phyloP scores from a whole-genome alignment of 2,329 filamentous ascomycete species.

The Claviceps monticola region DNA sequence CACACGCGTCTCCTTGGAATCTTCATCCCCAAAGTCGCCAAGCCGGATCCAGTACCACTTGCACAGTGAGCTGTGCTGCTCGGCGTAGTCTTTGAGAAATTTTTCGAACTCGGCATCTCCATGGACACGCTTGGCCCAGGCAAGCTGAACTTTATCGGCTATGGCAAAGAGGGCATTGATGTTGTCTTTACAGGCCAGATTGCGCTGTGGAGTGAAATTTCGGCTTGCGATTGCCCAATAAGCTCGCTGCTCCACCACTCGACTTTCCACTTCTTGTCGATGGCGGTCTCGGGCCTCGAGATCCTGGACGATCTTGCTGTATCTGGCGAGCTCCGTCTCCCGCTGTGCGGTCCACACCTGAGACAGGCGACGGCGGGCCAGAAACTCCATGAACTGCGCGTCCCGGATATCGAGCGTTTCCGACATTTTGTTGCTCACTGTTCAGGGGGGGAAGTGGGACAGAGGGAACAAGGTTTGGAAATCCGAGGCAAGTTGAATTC shows the following conservation, averaged over 20 bases:
- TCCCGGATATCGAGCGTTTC: not conserved
- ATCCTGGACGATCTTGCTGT: not conserved
- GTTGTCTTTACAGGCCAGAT: not conserved
- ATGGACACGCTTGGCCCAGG: not conserved
- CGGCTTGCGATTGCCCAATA: not conserved
- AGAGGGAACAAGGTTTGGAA: not conserved
- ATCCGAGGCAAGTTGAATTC: no score
- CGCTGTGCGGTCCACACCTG: not conserved
- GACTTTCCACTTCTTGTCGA: not conserved
- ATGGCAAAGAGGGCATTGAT: not conserved
- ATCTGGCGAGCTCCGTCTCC: constrained; percentile 5
- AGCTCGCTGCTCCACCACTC: not conserved
- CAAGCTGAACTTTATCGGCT: not conserved
- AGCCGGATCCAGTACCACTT: not conserved
- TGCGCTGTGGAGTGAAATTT: not conserved
- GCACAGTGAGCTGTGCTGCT: not conserved
- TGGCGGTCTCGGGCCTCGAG: not conserved
- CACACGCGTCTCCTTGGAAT: not conserved
- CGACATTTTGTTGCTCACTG: not conserved
- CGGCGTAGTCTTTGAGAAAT: not conserved
- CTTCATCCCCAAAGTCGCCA: not conserved
- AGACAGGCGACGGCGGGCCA: not conserved
- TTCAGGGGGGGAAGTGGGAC: no score
- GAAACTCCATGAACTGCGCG: not conserved
- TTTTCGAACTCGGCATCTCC: not conserved